These are phyloP conservation scores for Pestalotiopsis sp. DNA, from an alignment of 2,329 filamentous ascomycete species.

Conservation along the genomic window DNA sequence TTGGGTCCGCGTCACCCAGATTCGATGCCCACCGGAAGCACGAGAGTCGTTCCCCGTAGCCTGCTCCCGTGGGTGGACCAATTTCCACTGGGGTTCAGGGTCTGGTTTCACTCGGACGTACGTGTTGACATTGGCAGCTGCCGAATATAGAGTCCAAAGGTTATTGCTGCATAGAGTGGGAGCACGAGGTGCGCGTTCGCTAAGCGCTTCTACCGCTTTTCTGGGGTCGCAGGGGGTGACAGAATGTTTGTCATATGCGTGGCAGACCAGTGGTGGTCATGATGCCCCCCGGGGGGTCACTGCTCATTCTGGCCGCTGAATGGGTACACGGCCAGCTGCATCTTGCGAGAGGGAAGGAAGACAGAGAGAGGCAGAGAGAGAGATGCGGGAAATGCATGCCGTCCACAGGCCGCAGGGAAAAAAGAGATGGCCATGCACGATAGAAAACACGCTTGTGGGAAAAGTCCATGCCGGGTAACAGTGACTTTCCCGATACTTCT, in stretches of 20 bases:
- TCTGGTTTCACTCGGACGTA: constrained; percentile 13
- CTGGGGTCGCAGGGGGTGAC: constrained; percentile 4
- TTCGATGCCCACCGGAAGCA: constrained; percentile 1
- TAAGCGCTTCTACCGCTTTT: constrained; percentile 13
- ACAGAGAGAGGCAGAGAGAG: not conserved
- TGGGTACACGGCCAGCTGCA: not conserved
- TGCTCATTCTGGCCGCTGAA: not conserved
- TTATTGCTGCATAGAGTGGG: not conserved
- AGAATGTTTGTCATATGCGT: not conserved
- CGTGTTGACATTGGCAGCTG: constrained; percentile 11
- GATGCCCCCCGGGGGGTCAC: not conserved
- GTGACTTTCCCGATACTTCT: not conserved
- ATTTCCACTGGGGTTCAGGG: constrained; percentile 6
- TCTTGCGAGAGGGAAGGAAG: not conserved
- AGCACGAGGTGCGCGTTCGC: constrained; percentile 2
- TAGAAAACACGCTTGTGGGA: not conserved
- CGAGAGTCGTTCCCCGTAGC: constrained; percentile 1
- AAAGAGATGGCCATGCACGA: not conserved
- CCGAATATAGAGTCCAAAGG: constrained; percentile 2
- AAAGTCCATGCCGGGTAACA: not conserved
- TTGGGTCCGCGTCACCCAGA: constrained; percentile 7
- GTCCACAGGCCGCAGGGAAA: not conserved
- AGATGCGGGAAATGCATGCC: not conserved
- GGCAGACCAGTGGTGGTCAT: not conserved
- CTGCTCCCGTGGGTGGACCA: constrained; percentile 12